Base-by-base conservation (phyloP, 768 basidiomycete species). In the Collybia mongolica region DNA sequence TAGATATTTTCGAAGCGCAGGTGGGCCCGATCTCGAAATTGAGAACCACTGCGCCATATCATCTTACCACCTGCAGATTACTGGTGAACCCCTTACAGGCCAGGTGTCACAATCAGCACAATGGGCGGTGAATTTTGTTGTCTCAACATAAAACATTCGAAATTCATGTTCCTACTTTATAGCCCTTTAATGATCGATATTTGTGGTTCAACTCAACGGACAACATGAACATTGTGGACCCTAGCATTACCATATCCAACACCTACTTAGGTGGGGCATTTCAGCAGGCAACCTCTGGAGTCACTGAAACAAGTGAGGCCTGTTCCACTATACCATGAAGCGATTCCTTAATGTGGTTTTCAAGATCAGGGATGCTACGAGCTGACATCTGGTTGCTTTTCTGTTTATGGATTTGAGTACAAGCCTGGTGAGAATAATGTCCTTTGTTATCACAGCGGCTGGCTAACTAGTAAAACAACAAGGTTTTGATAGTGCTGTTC, bases 1-100 rank as follows among this genome's bases (percentile, higher is more conserved):
- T 96, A 37, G 93, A 96, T 73, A 74, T 93, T 23, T 84, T 95
- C 61, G 93, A 95, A 71, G 88, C 93, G 6, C 83, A 85, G 68
- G 86, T 84, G 54, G 49, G 57, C 20, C 43, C 15, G 6, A 24
- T 20, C 19, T n/a, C 24, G 6, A 26, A 12, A 32, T 28, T 8
- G 17, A 23, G 24, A 23, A 44, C 39, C n/a, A 6, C 18, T 49
- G 24, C n/a, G 19, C 14, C 39, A 45, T 7, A 47, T 29, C 55
- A 14, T 26, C 22, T 18, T 20, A 36, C 17, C 36, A 14, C 18
- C 5, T 15, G 35, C 46, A 67, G 64, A 57, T 70, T 28, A 72
- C 69, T 23, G 63, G 70, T 6, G 64, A 65, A 2, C 57, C 70
- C 11, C 64, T 71, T 12, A 59, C 42, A 0, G 80, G 71, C 15